Evolutionary conservation across 208 protist species (phyloP), one percentile per base, ranked within the genome.

Genomic region (Trypanosoma rangeli): DNA sequence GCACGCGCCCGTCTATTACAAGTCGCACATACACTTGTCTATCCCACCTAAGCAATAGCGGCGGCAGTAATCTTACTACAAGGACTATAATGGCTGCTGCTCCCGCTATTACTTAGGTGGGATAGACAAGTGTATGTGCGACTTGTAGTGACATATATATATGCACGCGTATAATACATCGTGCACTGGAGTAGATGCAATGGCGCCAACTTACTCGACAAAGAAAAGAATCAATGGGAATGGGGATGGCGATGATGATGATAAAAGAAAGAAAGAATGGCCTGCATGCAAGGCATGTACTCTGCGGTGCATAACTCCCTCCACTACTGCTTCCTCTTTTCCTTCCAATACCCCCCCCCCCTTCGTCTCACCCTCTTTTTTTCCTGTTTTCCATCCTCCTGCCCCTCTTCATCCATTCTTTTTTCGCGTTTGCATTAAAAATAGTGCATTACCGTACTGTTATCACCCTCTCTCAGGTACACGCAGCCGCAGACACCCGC

Each of bases 201-300:
- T 3, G 48, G n/a, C 29, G 59, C 18, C 63, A 68, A 68, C 15
- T 68, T 68, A 68, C 49, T 68, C 63, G 63, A 49, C 22, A 59
- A 37, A 39, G 61, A 57, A 29, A 66, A 7, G 5, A 44, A 44
- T 46, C 8, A 31, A 44, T 18, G 20, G 15, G 1, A 3, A 61
- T 7, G 49, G 55, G 9, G 56, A 44, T 18, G 20, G 15, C 16
- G 8, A 61, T 7, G 49, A 46, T 22, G 52, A 55, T 44, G 31
- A 62, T 46, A 7, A 62, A 44, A 56, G 29, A 66, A 56, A 57
- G 29, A 49, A 44, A 62, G 48, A n/a, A 49, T 1, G 48, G 18
- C 16, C 22, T 53, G 49, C 10, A 9, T 1, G 9, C 5, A 53
- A 53, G 18, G n/a, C 18, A 53, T 53, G 9, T 26, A 53, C n/a